phyloP scores from a whole-genome alignment of 371 early-diverging fungal species.

The Choanephora cucurbitarum region DNA sequence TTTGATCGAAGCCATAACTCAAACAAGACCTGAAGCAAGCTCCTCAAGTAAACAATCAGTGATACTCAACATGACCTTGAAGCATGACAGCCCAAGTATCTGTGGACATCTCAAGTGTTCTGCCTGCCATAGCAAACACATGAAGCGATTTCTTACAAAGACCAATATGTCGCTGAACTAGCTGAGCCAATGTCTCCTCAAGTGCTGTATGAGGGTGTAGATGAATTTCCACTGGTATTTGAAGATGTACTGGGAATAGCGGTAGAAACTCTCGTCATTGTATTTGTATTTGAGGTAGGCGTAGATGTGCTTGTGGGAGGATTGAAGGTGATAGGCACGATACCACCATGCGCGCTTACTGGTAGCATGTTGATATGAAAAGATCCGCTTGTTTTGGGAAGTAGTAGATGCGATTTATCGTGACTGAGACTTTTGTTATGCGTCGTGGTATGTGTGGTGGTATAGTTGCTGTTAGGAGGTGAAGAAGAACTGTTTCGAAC shows the following conservation, averaged over 20 bases:
- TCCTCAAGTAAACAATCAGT: slow-evolving; percentile 68
- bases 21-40: slow-evolving; percentile 63
- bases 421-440: slow-evolving; percentile 13
- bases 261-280: slow-evolving; percentile 14
- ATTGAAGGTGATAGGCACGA: slow-evolving; percentile 21
- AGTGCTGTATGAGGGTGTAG: slow-evolving; percentile 43
- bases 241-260: slow-evolving; percentile 4
- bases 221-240: slow-evolving; percentile 53
- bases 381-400: background rate
- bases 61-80: slow-evolving; percentile 73
- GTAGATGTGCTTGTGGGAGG: slow-evolving; percentile 8
- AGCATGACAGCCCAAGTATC: slow-evolving; percentile 78
- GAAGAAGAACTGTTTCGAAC: slow-evolving; percentile 14
- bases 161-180: slow-evolving; percentile 63
- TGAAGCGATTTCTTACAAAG: slow-evolving; percentile 59
- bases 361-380: slow-evolving; percentile 32
- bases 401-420: background rate
- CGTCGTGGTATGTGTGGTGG: background rate
- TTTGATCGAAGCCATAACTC: slow-evolving; percentile 74
- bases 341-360: slow-evolving; percentile 23
- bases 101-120: slow-evolving; percentile 61
- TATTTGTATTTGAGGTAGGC: slow-evolving; percentile 9
- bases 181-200: slow-evolving; percentile 35
- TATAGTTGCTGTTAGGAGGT: background rate
- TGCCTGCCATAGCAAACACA: slow-evolving; percentile 54